phyloP scores from a whole-genome alignment of 2,329 filamentous ascomycete genomes.

The Massarina eburnea region DNA sequence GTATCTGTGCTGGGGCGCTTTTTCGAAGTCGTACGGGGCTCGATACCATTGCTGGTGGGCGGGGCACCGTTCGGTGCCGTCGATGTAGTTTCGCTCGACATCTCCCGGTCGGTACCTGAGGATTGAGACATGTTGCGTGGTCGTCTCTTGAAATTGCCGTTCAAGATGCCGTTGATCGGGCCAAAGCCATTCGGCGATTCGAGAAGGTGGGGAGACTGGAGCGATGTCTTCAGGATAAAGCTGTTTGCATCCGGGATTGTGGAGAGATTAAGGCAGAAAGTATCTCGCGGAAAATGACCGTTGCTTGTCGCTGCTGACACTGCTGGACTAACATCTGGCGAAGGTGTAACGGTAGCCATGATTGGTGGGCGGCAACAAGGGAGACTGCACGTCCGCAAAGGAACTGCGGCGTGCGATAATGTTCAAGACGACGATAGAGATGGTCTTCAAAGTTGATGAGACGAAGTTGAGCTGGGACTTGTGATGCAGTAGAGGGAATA shows the following conservation, averaged over 20 bases:
- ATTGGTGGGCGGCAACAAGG: constrained; percentile 39
- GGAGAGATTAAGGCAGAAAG: constrained; percentile 45
- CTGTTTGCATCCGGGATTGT: constrained; percentile 40
- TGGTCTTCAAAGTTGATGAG: neutral
- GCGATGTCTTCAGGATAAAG: constrained; percentile 41
- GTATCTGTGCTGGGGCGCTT: constrained; percentile 45
- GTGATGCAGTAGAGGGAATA: neutral
- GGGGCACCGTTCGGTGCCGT: constrained; percentile 31
- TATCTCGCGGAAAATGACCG: constrained; percentile 41
- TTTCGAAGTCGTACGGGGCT: constrained; percentile 33
- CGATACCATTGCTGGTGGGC: constrained; percentile 34
- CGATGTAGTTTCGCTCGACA: constrained; percentile 35
- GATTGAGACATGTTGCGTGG: constrained; percentile 48
- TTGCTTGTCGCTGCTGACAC: constrained; percentile 46
- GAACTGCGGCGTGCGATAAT: constrained; percentile 33
- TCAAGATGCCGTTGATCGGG: constrained; percentile 28
- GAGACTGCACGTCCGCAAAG: constrained; percentile 28
- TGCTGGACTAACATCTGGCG: constrained; percentile 45
- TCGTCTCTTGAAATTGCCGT: constrained; percentile 38
- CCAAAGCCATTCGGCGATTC: constrained; percentile 42
- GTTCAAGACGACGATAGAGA: constrained; percentile 15
- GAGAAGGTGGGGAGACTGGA: constrained; percentile 43
- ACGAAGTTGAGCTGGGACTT: neutral
- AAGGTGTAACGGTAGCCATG: constrained; percentile 44
- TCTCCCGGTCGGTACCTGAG: constrained; percentile 44